Percentiles rank a stretch among this genome's conserved stretches.
phyloP scores from a whole-genome alignment of 306 rosid species.

The Vigna hirtella region DNA sequence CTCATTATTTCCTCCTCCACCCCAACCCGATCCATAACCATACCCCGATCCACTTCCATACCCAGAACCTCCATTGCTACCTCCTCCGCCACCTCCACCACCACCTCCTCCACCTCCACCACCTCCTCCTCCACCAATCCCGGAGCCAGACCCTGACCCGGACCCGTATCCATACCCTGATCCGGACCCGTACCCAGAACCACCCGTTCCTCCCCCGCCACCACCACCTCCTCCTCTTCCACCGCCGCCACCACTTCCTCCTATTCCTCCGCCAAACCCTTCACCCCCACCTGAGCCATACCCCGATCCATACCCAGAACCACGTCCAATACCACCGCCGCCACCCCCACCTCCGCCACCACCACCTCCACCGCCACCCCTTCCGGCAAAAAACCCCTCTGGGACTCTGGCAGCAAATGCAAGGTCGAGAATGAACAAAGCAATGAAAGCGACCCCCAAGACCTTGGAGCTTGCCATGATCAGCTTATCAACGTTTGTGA shows the following conservation, averaged over 20 bases:
- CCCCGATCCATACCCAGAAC: conserved; percentile 61
- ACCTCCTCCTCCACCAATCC: conserved; percentile 62
- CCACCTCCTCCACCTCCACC: conserved; percentile 60
- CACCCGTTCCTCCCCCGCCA: conserved; percentile 56
- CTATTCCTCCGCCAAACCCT: conserved; percentile 50
- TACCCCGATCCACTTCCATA: conserved; percentile 57
- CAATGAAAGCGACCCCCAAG: conserved; percentile 59
- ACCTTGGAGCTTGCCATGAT: conserved; percentile 67
- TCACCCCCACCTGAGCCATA: conserved; percentile 60
- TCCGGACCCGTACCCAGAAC: conserved; percentile 60
- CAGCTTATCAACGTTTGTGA: not conserved
- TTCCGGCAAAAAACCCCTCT: conserved; percentile 23
- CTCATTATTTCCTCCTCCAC: conserved; percentile 47
- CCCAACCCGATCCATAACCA: conserved; percentile 64
- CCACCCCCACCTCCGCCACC: conserved; percentile 34
- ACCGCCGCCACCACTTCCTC: conserved; percentile 52
- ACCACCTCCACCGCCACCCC: conserved; percentile 42
- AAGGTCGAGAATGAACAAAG: conserved; percentile 64
- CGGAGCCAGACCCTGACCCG: conserved; percentile 55
- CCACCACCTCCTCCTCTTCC: conserved; percentile 59
- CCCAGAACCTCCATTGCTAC: conserved; percentile 53
- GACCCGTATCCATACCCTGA: conserved; percentile 50
- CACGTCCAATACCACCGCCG: conserved; percentile 33
- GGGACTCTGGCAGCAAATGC: conserved; percentile 59
- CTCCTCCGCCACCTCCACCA: conserved; percentile 44